Evolutionary conservation across 1,139 yeast genomes (phyloP).

Genomic region (Debaryomycetaceae sp.): DNA sequence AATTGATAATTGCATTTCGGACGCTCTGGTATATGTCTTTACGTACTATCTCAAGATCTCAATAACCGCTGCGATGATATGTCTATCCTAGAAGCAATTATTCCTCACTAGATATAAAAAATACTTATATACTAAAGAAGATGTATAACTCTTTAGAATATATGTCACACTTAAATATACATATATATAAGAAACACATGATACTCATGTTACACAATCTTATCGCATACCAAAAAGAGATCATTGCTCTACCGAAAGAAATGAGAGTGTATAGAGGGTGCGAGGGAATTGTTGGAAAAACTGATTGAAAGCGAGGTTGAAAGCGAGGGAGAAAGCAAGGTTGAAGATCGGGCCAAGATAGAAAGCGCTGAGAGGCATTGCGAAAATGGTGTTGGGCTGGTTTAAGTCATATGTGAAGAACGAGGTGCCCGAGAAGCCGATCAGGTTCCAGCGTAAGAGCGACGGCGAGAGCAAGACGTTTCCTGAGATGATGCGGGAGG

Average conservation of each 20-base stretch:
- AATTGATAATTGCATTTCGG: conserved; percentile 29
- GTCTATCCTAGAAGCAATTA: background rate
- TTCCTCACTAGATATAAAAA: background rate
- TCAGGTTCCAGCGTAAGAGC: conserved; percentile 12
- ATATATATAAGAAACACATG: background rate
- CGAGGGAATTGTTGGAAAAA: background rate
- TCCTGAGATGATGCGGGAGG: conserved; percentile 22
- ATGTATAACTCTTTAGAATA: too few species aligned
- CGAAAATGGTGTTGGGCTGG: conserved; percentile 8
- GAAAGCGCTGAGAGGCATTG: background rate
- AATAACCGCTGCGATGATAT: too few species aligned
- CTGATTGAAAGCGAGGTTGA: background rate
- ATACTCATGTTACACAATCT: conserved; percentile 5
- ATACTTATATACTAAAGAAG: too few species aligned
- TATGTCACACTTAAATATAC: too few species aligned
- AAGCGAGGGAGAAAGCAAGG: background rate
- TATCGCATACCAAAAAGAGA: conserved; percentile 1
- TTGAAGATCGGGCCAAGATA: background rate
- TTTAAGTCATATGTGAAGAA: conserved; percentile 26
- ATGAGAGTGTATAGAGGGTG: background rate
- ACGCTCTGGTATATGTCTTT: too few species aligned
- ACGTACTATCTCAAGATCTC: too few species aligned
- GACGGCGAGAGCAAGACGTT: conserved; percentile 12
- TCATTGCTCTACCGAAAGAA: background rate
- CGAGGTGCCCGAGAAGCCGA: conserved; percentile 24